Percentiles rank a stretch among this genome's conserved stretches.
Evolutionary conservation across 805 yeast species (phyloP).

Genomic region (Metschnikowia similis): DNA sequence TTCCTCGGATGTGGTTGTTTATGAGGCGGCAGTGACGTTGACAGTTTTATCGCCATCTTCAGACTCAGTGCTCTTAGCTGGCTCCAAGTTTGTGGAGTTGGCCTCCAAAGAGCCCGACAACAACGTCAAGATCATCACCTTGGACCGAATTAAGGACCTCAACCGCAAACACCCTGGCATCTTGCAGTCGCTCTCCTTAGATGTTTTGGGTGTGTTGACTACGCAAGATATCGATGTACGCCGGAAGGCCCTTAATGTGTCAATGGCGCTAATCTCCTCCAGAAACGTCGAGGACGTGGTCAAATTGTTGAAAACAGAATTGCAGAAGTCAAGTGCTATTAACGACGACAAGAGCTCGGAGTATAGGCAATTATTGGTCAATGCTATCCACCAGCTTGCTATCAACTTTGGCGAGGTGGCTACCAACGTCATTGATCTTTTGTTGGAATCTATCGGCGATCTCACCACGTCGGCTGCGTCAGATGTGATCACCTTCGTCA

Average conservation of each 20-base stretch:
- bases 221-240: constrained; percentile 91
- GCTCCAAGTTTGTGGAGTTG: constrained; percentile 78
- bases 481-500: constrained; percentile 86
- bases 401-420: constrained; percentile 87
- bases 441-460: constrained; percentile 82
- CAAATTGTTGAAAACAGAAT: constrained; percentile 86
- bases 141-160: constrained; percentile 78
- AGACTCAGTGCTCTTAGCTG: constrained; percentile 69
- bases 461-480: constrained; percentile 80
- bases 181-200: constrained; percentile 78
- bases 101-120: constrained; percentile 93
- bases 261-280: constrained; percentile 73
- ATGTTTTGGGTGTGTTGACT: constrained; percentile 78
- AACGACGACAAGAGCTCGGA: constrained; percentile 80
- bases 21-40: constrained; percentile 87
- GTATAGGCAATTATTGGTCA: constrained; percentile 83
- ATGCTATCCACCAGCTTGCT: constrained; percentile 86
- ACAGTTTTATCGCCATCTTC: constrained; percentile 58
- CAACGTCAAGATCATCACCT: constrained; percentile 87
- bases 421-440: constrained; percentile 79
- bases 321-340: constrained; percentile 63
- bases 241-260: constrained; percentile 76
- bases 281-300: constrained; percentile 94
- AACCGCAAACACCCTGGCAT: constrained; percentile 74
- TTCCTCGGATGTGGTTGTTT: constrained; percentile 67